Conservation (phyloP, 192 early-diverging fungal genomes). For the Glomus cerebriforme region DNA sequence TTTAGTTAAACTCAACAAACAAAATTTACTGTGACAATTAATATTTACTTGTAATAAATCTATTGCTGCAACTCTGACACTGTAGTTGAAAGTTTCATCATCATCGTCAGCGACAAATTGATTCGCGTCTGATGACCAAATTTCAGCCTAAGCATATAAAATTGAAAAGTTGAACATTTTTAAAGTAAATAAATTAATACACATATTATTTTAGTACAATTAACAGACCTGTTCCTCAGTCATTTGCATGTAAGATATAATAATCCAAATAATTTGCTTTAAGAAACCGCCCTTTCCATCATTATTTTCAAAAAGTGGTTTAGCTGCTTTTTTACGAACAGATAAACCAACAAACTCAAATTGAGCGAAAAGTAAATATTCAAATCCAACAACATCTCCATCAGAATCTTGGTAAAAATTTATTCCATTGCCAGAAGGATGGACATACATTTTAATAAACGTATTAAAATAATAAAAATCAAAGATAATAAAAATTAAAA, state of each 20-base stretch:
- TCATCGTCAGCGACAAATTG: conserved; percentile 91
- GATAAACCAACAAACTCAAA: conserved; percentile 68
- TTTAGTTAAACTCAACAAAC: background rate
- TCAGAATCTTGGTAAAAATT: conserved; percentile 68
- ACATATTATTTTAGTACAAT: background rate
- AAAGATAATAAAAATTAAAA: conserved; percentile 3
- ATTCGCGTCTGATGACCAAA: conserved; percentile 83
- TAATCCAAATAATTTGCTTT: conserved; percentile 55
- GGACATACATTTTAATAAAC: conserved; percentile 47
- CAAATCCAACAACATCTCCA: conserved; percentile 68
- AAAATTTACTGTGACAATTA: background rate
- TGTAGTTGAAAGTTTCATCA: conserved; percentile 85
- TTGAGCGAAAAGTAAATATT: conserved; percentile 63
- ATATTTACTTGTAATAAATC: conserved; percentile 65
- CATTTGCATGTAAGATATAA: conserved; percentile 79
- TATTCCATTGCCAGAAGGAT: conserved; percentile 40
- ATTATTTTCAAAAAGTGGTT: conserved; percentile 50
- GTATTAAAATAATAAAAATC: background rate
- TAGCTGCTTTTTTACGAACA: conserved; percentile 54
- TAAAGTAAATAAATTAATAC: background rate
- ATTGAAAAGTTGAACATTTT: background rate
- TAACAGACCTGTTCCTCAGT: conserved; percentile 62
- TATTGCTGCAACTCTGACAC: conserved; percentile 79
- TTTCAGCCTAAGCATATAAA: no score
- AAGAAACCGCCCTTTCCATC: conserved; percentile 52